Evolutionary conservation across 257 asterid genomes (phyloP).

Genomic region (Paraleonurus japonicus): DNA sequence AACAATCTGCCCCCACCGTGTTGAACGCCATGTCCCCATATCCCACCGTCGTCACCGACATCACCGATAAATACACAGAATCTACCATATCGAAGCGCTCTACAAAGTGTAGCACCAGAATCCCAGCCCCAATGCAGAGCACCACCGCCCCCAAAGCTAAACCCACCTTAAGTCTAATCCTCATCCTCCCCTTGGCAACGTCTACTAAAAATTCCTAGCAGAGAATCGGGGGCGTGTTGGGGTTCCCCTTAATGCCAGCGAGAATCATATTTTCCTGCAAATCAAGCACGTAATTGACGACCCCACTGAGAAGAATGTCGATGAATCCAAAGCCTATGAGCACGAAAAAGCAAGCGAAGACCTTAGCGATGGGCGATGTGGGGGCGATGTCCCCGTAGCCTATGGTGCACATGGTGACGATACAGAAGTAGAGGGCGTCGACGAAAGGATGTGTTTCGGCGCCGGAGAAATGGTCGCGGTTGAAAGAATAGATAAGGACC

Average conservation of each 20-base stretch:
- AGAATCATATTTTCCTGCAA: constrained; percentile 52
- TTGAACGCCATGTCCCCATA: constrained; percentile 58
- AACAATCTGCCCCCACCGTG: constrained; percentile 45
- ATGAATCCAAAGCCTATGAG: constrained; percentile 56
- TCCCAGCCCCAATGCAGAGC: constrained; percentile 45
- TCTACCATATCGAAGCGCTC: constrained; percentile 45
- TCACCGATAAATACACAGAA: constrained; percentile 44
- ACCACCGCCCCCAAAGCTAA: constrained; percentile 49
- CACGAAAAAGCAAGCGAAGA: constrained; percentile 52
- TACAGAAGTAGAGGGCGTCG: constrained; percentile 55
- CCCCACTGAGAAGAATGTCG: constrained; percentile 46
- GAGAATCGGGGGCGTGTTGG: constrained; percentile 1
- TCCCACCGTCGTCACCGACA: constrained; percentile 63
- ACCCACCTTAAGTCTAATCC: constrained; percentile 49
- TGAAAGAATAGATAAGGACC: constrained; percentile 40
- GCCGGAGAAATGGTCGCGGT: constrained; percentile 51
- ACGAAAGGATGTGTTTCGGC: constrained; percentile 45
- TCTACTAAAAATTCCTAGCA: constrained; percentile 43
- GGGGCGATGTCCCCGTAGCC: constrained; percentile 67
- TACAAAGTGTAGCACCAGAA: constrained; percentile 32
- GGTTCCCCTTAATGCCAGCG: constrained; percentile 22
- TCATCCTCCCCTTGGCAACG: constrained; percentile 59
- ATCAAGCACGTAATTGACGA: constrained; percentile 49
- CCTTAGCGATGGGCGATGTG: constrained; percentile 35
- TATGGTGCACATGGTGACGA: constrained; percentile 65